Evolutionary conservation across 176 grass and related monocot species (phyloP).

Genomic region (Triticum turgidum): DNA sequence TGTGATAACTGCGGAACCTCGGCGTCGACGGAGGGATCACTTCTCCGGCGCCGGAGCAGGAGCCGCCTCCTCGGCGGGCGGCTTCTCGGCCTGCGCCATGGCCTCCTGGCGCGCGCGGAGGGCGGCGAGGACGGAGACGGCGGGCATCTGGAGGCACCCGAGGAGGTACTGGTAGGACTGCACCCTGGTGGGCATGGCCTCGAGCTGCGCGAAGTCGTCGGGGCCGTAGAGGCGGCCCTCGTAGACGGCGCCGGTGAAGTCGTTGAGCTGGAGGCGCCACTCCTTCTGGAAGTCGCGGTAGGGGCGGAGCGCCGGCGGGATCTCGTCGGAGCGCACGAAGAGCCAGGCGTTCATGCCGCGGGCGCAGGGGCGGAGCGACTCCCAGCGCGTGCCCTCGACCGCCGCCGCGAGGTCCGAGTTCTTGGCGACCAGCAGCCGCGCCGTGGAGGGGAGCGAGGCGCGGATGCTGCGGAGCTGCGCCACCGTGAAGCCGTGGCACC

Average conservation of each 20-base stretch:
- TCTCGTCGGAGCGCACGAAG: conserved; percentile 97
- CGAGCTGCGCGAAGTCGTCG: neutral
- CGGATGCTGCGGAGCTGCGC: conserved; percentile 84
- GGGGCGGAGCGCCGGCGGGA: conserved; percentile 74
- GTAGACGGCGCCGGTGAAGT: neutral
- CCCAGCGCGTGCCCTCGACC: conserved; percentile 80
- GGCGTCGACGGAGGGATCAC: neutral
- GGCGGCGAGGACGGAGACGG: too few relatives aligned
- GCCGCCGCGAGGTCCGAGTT: conserved; percentile 85
- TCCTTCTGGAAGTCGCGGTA: conserved; percentile 87
- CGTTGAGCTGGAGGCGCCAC: neutral
- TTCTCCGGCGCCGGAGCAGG: neutral
- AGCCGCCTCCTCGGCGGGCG: too few relatives aligned
- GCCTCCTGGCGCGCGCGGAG: too few relatives aligned
- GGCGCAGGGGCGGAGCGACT: conserved; percentile 63
- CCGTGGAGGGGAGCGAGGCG: conserved; percentile 45
- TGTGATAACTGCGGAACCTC: neutral
- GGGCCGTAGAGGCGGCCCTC: neutral
- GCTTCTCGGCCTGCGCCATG: too few relatives aligned
- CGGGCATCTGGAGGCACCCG: too few relatives aligned
- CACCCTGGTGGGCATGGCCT: too few relatives aligned
- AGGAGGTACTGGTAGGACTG: too few relatives aligned
- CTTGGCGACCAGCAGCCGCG: conserved; percentile 76
- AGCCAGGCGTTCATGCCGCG: conserved; percentile 97
- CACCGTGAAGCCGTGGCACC: conserved; percentile 90